These are phyloP conservation scores for Pichia sp. DNA, from an alignment of 1,139 yeast species.

Conservation along the genomic window DNA sequence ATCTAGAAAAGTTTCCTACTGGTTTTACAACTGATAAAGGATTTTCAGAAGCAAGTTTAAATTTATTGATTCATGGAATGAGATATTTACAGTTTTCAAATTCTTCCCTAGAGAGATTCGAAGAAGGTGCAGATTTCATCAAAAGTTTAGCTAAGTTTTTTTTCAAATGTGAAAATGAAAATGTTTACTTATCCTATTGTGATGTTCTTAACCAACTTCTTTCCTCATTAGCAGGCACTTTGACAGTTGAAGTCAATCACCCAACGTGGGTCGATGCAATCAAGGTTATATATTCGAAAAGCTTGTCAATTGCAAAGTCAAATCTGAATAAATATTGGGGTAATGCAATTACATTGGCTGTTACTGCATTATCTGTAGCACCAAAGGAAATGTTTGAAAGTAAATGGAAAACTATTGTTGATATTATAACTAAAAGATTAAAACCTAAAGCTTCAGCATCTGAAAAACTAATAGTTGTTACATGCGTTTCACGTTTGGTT, in stretches of 20 bases:
- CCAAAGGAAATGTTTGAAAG: constrained; percentile 69
- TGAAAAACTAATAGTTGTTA: constrained; percentile 58
- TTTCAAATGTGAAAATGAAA: constrained; percentile 54
- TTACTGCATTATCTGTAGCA: constrained; percentile 74
- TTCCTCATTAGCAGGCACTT: constrained; percentile 73
- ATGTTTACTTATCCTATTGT: constrained; percentile 69
- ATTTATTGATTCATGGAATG: constrained; percentile 86
- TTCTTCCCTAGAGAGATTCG: constrained; percentile 83
- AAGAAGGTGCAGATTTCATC: constrained; percentile 83
- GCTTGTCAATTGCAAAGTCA: constrained; percentile 36
- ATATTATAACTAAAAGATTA: constrained; percentile 36
- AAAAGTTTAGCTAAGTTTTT: constrained; percentile 83
- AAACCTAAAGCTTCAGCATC: constrained; percentile 40
- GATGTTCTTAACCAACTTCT: constrained; percentile 73
- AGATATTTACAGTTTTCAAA: constrained; percentile 69
- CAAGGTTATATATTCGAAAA: constrained; percentile 50
- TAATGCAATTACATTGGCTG: constrained; percentile 60
- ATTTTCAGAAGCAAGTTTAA: constrained; percentile 67
- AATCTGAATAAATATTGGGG: constrained; percentile 61
- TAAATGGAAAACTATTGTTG: constrained; percentile 71
- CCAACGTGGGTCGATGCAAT: constrained; percentile 92
- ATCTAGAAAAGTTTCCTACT: constrained; percentile 71
- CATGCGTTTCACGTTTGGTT: constrained; percentile 62
- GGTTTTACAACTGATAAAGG: constrained; percentile 26
- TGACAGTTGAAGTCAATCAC: constrained; percentile 93